Evolutionary conservation across 345 rosid species (phyloP), one percentile per base, ranked within the genome.

Genomic region (Pugionium dolabratum): DNA sequence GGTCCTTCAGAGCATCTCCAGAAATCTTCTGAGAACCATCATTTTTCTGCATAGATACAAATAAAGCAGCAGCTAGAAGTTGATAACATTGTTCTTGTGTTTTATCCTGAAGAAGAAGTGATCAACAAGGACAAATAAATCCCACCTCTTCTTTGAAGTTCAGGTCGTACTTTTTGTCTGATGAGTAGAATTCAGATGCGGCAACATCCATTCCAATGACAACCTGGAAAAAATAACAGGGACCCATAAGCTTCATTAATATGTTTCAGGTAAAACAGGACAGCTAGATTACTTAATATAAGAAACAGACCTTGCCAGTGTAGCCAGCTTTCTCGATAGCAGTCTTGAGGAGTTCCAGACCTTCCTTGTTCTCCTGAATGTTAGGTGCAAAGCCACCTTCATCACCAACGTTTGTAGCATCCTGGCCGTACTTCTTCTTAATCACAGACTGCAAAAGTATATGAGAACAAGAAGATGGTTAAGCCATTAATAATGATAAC

Each of bases 151-250:
- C 93, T 72, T 89, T 89, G 79, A 89, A 89, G 80, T 89, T 89
- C 81, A 89, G 66, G 76, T 94, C 99, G 62, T 94, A 94, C 25
- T 80, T 78, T 68, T 88, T 88, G 78, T 90, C 97, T 36, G 77
- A 28, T 53, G 80, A 79, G 65, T 88, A 94, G 72, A 94, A 94
- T 68, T 94, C 99, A 26, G 99, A 94, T 39, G 99, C 99, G 54
- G 99, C 99, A 61, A 94, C 99, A 78, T 94, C 99, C 99, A 94
- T 94, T 64, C 99, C 99, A 56, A 94, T 94, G 73, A 94, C 96
- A 67, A 94, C 96, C 97, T 93, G 76, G 46, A 11, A 59, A 58
- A n/a, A 28, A 9, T n/a, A 59, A 67, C 11, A 2, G 0, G 10
- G 45, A 9, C 29, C 1, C 37, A 42, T 64, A 3, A 76, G 67